Base-by-base conservation (phyloP, 768 basidiomycete genomes). In the Mycena filopes region DNA sequence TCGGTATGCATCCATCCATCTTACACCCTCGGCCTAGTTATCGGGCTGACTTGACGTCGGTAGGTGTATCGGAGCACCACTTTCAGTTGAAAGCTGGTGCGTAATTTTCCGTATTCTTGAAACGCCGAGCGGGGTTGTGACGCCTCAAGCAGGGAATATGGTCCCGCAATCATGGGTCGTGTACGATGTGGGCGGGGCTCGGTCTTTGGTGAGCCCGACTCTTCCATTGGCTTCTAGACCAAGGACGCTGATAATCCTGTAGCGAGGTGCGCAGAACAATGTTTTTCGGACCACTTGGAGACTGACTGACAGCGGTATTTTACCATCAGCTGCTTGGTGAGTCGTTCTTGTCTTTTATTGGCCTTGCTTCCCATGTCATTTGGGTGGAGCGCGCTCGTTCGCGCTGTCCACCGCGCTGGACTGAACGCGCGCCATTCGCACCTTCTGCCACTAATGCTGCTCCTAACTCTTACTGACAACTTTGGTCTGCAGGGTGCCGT, bases 31-130 rank as follows among this genome's bases (percentile, higher is more conserved):
- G n/a, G n/a, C n/a, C n/a, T n/a, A n/a, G n/a, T n/a, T n/a, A n/a
- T n/a, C n/a, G 10, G 12, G 13, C 3, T 38, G 13, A 23, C n/a
- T 43, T 65, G 20, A 59, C 45, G 45, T 36, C 28, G 9, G 28
- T 11, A 25, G 86, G 87, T 6, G 86, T 87, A n/a, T 83, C 84
- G 7, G 87, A 87, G 71, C 84, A 87, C 72, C 82, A 81, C 51
- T 87, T 87, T 65, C 79, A 78, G 63, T 80, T 87, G 74, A 84
- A 70, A 45, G 67, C 70, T 3, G 78, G 80, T 81, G 57, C 38
- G 77, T 53, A 0, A 33, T 28, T 38, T n/a, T n/a, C 42, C 0
- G 20, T 31, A 50, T 2, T 15, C 8, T 25, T 5, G 50, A 4
- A 10, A 13, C 41, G 41, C 41, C 41, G 45, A 21, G 11, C 21